Evolutionary conservation across 2,329 filamentous ascomycete genomes (phyloP).

Genomic region (Aulographum hederae): DNA sequence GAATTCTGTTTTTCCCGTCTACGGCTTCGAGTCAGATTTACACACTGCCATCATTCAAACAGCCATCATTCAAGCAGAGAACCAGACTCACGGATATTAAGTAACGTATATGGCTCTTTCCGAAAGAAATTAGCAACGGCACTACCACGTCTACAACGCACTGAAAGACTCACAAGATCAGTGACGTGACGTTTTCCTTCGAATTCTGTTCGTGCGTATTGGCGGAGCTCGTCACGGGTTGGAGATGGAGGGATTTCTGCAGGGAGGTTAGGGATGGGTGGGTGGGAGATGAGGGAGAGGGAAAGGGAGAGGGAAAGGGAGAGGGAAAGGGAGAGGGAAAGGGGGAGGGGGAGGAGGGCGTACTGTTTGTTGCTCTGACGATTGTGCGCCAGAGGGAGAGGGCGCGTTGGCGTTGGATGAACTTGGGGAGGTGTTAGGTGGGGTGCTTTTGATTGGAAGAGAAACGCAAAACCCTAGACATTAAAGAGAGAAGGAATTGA

Average conservation of each 20-base stretch:
- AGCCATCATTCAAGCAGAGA: not conserved
- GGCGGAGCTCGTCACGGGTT: conserved; percentile 17
- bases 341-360: not conserved
- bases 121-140: conserved; percentile 2
- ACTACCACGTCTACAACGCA: not conserved
- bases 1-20: conserved; percentile 23
- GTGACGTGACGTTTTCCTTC: conserved; percentile 17
- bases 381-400: conserved; percentile 20
- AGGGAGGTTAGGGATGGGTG: not conserved
- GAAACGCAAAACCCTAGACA: not conserved
- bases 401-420: conserved; percentile 19
- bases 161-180: conserved; percentile 13
- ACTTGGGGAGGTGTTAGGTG: conserved; percentile 9
- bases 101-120: conserved; percentile 18
- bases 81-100: conserved; percentile 14
- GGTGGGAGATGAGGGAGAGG: not conserved
- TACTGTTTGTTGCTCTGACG: conserved; percentile 14
- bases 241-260: conserved; percentile 14
- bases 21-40: not conserved
- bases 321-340: not conserved
- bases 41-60: not conserved
- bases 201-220: conserved; percentile 21
- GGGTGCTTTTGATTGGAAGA: not conserved
- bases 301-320: not conserved
- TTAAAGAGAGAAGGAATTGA: too few relatives aligned